Percentiles rank a stretch among this genome's conserved stretches.
Evolutionary conservation across 768 basidiomycete species (phyloP).

Genomic region (Serendipita vermifera): DNA sequence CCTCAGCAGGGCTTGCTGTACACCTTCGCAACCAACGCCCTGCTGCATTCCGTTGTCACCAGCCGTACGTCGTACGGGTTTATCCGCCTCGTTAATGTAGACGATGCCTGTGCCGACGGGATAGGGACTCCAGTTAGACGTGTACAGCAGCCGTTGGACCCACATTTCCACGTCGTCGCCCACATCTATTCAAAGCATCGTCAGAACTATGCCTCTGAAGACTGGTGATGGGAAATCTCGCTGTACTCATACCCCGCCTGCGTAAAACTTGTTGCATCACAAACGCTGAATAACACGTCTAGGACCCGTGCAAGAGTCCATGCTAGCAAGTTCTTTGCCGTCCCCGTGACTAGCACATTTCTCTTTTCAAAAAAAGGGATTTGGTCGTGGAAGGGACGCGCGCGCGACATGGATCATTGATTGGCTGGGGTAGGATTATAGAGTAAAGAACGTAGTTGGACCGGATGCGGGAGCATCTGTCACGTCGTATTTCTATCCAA

Average conservation of each 20-base stretch:
- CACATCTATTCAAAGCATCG: constrained; percentile 44
- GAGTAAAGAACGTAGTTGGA: constrained; percentile 28
- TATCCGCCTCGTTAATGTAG: constrained; percentile 94
- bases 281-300: constrained; percentile 88
- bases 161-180: constrained; percentile 95
- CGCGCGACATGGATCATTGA: too few species aligned
- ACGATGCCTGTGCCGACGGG: constrained; percentile 87
- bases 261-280: constrained; percentile 89
- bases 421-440: too few species aligned
- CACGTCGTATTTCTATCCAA: too few species aligned
- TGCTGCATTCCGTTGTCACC: constrained; percentile 43
- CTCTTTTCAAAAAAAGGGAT: constrained; percentile 78
- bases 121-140: constrained; percentile 76
- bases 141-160: constrained; percentile 75
- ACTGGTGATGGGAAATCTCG: background rate
- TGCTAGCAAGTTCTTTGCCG: constrained; percentile 85
- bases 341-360: constrained; percentile 59
- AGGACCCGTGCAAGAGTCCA: constrained; percentile 80
- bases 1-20: constrained; percentile 85
- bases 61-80: constrained; percentile 54
- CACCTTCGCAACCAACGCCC: constrained; percentile 92
- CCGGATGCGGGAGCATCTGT: constrained; percentile 48
- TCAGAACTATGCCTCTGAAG: constrained; percentile 57
- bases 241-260: constrained; percentile 37
- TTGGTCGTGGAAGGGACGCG: constrained; percentile 32